These are phyloP conservation scores for Leccinum broughii DNA, from an alignment of 768 basidiomycete species.

Conservation along the genomic window DNA sequence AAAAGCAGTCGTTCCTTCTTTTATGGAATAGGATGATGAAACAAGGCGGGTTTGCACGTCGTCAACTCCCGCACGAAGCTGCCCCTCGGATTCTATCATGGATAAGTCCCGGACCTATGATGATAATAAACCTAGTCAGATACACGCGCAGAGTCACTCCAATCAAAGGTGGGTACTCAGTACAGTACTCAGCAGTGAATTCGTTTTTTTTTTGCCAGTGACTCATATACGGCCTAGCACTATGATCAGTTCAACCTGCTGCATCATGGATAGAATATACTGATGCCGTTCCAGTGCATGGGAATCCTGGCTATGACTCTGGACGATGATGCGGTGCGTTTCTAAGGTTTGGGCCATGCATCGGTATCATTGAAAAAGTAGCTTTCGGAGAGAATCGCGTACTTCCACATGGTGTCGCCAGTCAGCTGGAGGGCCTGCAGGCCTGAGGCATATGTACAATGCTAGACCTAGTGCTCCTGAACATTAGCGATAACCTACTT, in stretches of 20 bases:
- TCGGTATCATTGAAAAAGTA: too few species aligned
- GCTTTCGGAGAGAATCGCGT: background rate
- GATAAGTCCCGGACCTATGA: background rate
- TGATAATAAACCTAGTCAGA: background rate
- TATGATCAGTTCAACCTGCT: background rate
- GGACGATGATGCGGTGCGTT: background rate
- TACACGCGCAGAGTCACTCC: background rate
- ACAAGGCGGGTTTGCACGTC: background rate
- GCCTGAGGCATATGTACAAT: background rate
- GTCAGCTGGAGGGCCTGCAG: too few species aligned
- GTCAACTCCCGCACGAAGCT: background rate
- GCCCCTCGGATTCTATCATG: conserved; percentile 9
- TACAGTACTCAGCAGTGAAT: background rate
- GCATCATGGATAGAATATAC: background rate
- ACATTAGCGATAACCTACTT: too few species aligned
- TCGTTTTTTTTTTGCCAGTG: background rate
- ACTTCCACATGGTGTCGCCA: background rate
- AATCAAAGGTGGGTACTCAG: background rate
- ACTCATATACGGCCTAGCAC: background rate
- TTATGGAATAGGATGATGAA: background rate
- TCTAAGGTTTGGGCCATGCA: background rate
- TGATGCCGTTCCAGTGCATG: background rate
- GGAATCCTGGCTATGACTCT: too few species aligned
- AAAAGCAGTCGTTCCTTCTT: too few species aligned
- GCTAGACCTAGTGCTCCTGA: background rate